Percentiles rank a stretch among this genome's conserved stretches.
phyloP scores from a whole-genome alignment of 2,329 filamentous ascomycete species.

The Neonectria punicea region DNA sequence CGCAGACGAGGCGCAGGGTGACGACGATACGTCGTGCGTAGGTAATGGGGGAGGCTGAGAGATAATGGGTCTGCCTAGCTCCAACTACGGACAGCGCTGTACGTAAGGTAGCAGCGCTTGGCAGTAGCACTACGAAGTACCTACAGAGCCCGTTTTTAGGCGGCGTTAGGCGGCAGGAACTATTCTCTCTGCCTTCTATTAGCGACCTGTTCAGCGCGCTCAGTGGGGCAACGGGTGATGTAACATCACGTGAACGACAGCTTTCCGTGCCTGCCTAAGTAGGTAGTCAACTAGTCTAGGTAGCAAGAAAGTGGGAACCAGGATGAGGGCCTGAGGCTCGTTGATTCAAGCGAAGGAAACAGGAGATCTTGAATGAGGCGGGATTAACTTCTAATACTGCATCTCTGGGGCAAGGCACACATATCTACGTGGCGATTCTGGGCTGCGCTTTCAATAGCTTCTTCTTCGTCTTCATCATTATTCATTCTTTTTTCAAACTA shows the following conservation, averaged over 20 bases:
- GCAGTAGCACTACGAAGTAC: slow-evolving; percentile 25
- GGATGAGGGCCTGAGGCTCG: slow-evolving; percentile 1
- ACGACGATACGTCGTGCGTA: slow-evolving; percentile 40
- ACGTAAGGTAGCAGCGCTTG: slow-evolving; percentile 27
- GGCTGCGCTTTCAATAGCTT: neutral
- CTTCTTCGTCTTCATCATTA: slow-evolving; percentile 11
- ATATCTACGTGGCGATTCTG: neutral
- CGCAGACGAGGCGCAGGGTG: slow-evolving; percentile 42
- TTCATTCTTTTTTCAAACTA: slow-evolving; percentile 20
- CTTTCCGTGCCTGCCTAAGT: neutral
- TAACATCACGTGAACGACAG: slow-evolving; percentile 32
- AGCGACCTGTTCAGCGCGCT: neutral
- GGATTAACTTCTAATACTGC: neutral
- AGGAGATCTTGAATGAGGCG: neutral
- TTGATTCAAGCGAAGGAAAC: neutral
- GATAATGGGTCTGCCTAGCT: slow-evolving; percentile 37
- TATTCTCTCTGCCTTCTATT: slow-evolving; percentile 21
- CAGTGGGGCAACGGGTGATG: neutral
- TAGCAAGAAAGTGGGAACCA: neutral
- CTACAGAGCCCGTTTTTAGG: slow-evolving; percentile 19
- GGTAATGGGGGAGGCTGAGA: slow-evolving; percentile 44
- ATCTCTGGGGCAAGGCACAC: neutral
- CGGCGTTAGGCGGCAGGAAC: slow-evolving; percentile 34
- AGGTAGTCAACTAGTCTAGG: no score
- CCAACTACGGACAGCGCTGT: slow-evolving; percentile 31